Base-by-base conservation (phyloP, 1,139 yeast genomes). In the Candida pseudocylindracea region DNA sequence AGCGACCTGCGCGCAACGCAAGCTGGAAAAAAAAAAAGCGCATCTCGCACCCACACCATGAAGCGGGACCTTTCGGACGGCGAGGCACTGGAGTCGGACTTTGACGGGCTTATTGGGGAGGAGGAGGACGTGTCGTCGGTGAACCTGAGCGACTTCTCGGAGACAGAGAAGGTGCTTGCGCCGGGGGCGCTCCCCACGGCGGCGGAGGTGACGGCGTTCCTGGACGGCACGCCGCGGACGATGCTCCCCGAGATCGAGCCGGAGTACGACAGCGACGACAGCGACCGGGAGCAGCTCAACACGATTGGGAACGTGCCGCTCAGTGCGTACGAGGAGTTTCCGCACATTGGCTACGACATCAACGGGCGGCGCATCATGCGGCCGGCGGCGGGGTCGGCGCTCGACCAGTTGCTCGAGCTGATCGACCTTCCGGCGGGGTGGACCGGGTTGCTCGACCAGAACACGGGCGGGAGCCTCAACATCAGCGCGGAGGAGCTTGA, bases 331-430 rank as follows among this genome's bases (percentile, higher is more conserved):
- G 99, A 88, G 35, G 93, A 83, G 50, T 78, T 78, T 74, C 98
- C 98, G 2, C 98, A 91, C 50, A 72, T 88, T 41, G 98, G 98
- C 35, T 88, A 88, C 53, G 91, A 83, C 51, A 83, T 88, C 45
- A 91, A 91, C 50, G 98, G 99, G 46, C 85, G 83, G 51, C 70
- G 98, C 47, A 83, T 88, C 45, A 85, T 91, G 96, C 70, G 99
- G 53, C 99, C 99, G 10, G 98, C 96, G 11, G 78, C 80, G 46
- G 94, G 94, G 8, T 72, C 92, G 36, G 98, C 98, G 1, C 63
- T 91, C 42, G 96, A 88, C 47, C 76, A 74, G 43, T 62, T 88
- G 40, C 59, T 91, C 41, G 98, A 88, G 45, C 62, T 73, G 26
- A 88, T 91, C 40, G 98, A 88, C 39, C 61, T 88, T 40, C 98